Evolutionary conservation across 306 rosid genomes (phyloP).

Genomic region (Dicorynia guianensis): DNA sequence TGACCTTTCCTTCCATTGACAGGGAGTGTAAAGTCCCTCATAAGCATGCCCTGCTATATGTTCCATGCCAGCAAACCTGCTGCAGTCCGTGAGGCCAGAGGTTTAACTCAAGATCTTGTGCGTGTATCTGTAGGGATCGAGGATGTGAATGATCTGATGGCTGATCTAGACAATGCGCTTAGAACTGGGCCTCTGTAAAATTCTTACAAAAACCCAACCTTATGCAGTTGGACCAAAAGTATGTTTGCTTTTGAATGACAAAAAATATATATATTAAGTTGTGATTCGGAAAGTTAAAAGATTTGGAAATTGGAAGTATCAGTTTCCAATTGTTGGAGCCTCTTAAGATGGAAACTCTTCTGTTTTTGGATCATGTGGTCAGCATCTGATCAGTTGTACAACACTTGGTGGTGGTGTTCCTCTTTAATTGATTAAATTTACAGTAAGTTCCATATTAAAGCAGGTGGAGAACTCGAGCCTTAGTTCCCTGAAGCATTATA

Average conservation of each 20-base stretch:
- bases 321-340: too few relatives aligned
- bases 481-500: too few relatives aligned
- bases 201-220: not conserved
- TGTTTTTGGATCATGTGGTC: too few relatives aligned
- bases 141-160: slow-evolving; percentile 79
- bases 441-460: too few relatives aligned
- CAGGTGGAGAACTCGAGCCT: too few relatives aligned
- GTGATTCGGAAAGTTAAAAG: not conserved
- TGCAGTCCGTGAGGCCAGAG: slow-evolving; percentile 78
- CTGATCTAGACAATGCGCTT: slow-evolving; percentile 72
- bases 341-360: too few relatives aligned
- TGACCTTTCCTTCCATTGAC: slow-evolving; percentile 36
- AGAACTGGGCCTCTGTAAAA: slow-evolving; percentile 64
- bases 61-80: slow-evolving; percentile 89
- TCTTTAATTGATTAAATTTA: too few relatives aligned
- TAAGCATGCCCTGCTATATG: slow-evolving; percentile 86
- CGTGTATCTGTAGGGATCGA: slow-evolving; percentile 89
- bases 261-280: not conserved
- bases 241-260: not conserved
- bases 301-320: not conserved
- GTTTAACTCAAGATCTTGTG: slow-evolving; percentile 83
- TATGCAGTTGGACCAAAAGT: not conserved
- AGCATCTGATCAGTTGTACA: too few relatives aligned
- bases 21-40: slow-evolving; percentile 95
- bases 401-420: too few relatives aligned